Evolutionary conservation across 164 flowering plant species (phyloP).

Genomic region (Aristolochia californica): DNA sequence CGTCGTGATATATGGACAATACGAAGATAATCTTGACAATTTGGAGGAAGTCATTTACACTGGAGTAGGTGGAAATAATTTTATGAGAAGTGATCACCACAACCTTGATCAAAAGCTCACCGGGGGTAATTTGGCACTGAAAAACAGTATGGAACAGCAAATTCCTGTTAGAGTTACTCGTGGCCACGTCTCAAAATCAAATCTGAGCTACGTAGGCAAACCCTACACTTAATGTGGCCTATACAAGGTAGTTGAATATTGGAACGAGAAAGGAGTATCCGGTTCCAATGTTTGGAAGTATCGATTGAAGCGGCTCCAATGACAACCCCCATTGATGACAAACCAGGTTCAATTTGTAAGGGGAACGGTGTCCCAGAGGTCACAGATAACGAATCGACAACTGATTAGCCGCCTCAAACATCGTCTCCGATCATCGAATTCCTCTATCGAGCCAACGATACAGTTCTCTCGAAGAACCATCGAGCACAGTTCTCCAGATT

Average conservation of each 20-base stretch:
- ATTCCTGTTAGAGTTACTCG: slow-evolving; percentile 79
- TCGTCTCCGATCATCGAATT: no score
- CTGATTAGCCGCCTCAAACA: no score
- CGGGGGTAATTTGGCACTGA: slow-evolving; percentile 78
- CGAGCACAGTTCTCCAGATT: no score
- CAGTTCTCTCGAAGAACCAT: no score
- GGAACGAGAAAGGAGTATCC: slow-evolving; percentile 77
- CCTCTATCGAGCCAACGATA: no score
- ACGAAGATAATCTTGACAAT: slow-evolving; percentile 70
- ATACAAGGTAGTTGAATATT: slow-evolving; percentile 50
- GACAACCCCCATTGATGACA: slow-evolving; percentile 82
- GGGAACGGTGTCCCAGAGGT: not conserved
- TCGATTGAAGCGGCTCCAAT: slow-evolving; percentile 51
- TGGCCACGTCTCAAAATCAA: slow-evolving; percentile 37
- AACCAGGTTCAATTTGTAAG: slow-evolving; percentile 42
- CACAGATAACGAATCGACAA: no score
- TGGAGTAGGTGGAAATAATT: slow-evolving; percentile 75
- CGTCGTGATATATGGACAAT: slow-evolving; percentile 76
- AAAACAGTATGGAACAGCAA: slow-evolving; percentile 71
- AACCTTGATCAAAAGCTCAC: slow-evolving; percentile 61
- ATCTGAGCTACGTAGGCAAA: slow-evolving; percentile 34
- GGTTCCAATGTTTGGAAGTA: slow-evolving; percentile 88
- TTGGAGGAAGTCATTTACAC: slow-evolving; percentile 66
- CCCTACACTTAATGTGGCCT: slow-evolving; percentile 84
- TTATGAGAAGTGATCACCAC: slow-evolving; percentile 21